Evolutionary conservation across 495 filamentous ascomycete species (phyloP), one percentile per base, ranked within the genome.

Genomic region (Chlorociboria aeruginascens): DNA sequence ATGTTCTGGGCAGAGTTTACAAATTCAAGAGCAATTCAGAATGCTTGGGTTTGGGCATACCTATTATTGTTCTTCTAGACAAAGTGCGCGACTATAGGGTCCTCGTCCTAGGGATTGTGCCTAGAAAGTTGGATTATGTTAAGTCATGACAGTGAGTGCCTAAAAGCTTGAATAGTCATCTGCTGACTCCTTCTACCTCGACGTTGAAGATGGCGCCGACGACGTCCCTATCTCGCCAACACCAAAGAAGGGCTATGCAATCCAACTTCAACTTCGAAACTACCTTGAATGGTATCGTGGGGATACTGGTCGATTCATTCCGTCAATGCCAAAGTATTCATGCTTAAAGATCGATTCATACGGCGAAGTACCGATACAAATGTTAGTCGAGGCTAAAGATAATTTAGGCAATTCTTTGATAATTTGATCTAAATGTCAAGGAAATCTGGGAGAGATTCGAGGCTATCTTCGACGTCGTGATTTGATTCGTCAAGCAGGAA

Each of bases 261-360:
- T 53, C 17, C 50, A 48, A 48, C 50, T 53, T 36, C 35, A 32
- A 45, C 42, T 50, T 54, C 52, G 45, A 50, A 50, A 43, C 52
- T 42, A 28, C 46, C 42, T 43, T 14, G 37, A 41, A 45, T 39
- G 30, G 46, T 39, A 50, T 32, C 43, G 20, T 43, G 1, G 25
- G 43, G 38, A 48, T 33, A 10, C 32, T 32, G 39, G 3, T 6
- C 45, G 33, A 35, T 43, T 17, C 32, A 43, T 53, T 37, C 38
- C 44, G 3, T 37, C 34, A 25, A 31, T 53, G 14, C 29, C 4
- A 42, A 39, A 45, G 50, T 16, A 39, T 48, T 46, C 25, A 30
- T 53, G 48, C 40, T 38, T 48, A 28, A 53, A 53, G 45, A 53
- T 53, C 32, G 50, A 53, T 43, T 42, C 10, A 34, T 53, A 42